Evolutionary conservation across 208 protist species (phyloP).

Genomic region (Trypanosomatidae sp.): DNA sequence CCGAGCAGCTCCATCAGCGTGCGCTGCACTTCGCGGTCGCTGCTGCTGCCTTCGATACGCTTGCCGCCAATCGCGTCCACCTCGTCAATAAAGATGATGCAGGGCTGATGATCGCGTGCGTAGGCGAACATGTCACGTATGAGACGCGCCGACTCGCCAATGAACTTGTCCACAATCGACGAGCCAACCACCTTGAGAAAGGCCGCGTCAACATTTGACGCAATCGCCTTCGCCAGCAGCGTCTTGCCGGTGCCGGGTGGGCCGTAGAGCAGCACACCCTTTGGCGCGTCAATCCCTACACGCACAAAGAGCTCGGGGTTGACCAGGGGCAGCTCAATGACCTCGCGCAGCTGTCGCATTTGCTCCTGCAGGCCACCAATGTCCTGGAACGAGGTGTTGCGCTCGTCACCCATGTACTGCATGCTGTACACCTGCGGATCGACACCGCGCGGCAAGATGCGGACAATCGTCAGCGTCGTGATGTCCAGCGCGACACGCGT

Average conservation of each 20-base stretch:
- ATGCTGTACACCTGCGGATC: slow-evolving; percentile 99
- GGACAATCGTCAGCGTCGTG: slow-evolving; percentile 99
- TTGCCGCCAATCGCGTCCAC: slow-evolving; percentile 99
- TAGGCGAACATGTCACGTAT: slow-evolving; percentile 99
- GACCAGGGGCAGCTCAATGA: slow-evolving; percentile 98
- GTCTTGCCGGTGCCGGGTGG: slow-evolving; percentile 95
- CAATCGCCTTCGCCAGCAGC: slow-evolving; percentile 98
- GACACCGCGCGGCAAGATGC: slow-evolving; percentile 96
- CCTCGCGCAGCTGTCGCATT: slow-evolving; percentile 98
- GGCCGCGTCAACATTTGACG: slow-evolving; percentile 95
- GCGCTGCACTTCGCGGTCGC: slow-evolving; percentile 98
- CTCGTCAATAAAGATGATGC: slow-evolving; percentile 99
- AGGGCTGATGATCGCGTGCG: slow-evolving; percentile 96
- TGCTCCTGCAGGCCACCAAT: slow-evolving; percentile 98
- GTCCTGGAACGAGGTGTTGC: slow-evolving; percentile 88
- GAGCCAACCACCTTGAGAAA: slow-evolving; percentile 98
- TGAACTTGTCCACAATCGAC: slow-evolving; percentile 99
- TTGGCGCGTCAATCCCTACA: slow-evolving; percentile 98
- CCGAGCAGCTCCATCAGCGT: slow-evolving; percentile 99
- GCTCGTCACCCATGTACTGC: slow-evolving; percentile 93
- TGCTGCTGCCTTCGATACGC: slow-evolving; percentile 97
- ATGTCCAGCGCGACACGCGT: slow-evolving; percentile 98
- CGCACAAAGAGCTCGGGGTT: slow-evolving; percentile 99
- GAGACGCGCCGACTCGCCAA: slow-evolving; percentile 97
- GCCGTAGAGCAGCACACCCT: slow-evolving; percentile 99